Evolutionary conservation across 169 alveolate species (phyloP), one percentile per base, ranked within the genome.

Genomic region (Eimeria nieschulzi): DNA sequence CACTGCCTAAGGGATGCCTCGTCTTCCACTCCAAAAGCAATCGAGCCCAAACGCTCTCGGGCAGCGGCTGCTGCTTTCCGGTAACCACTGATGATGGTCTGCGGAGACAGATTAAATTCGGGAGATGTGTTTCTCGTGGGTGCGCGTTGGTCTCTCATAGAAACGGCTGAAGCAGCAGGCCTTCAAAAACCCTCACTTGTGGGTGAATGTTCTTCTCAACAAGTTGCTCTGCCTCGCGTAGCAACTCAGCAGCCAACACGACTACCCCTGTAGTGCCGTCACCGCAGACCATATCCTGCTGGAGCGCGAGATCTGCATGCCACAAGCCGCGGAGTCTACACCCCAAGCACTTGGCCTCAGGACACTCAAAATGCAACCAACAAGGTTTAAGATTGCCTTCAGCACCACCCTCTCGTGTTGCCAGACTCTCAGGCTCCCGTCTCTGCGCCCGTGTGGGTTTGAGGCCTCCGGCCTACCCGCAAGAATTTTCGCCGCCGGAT

Each of bases 251-350:
- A 51, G 99, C 99, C 82, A 99, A 95, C 12, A 99, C 99, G 79
- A 99, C 99, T 33, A 99, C 99, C 25, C 99, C 98, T 15, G 99
- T 99, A 21, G 99, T 97, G 51, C 99, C 99, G 87, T 98, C 99
- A 12, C 99, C 99, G 92, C 99, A 98, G 76, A 97, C 96, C 61
- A 93, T 91, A 83, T 98, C 99, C 93, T 98, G 99, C 75, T 96
- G 98, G 96, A 95, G 96, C 72, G 98, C 96, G 15, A 97, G 96
- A n/a, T 87, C 87, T 83, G 76, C 10, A 82, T 46, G n/a, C 66
- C 66, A 10, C 66, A 59, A 59, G n/a, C 75, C 75, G 33, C 75
- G 8, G 8, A 66, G 39, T 26, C 39, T 66, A 66, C 17, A 66
- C 75, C 75, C 75, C 23, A 66, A 66, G 23, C 75, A n/a, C 75